These are phyloP conservation scores for Trichoderma koningiopsis DNA, from an alignment of 2,329 filamentous ascomycete species.

Conservation along the genomic window DNA sequence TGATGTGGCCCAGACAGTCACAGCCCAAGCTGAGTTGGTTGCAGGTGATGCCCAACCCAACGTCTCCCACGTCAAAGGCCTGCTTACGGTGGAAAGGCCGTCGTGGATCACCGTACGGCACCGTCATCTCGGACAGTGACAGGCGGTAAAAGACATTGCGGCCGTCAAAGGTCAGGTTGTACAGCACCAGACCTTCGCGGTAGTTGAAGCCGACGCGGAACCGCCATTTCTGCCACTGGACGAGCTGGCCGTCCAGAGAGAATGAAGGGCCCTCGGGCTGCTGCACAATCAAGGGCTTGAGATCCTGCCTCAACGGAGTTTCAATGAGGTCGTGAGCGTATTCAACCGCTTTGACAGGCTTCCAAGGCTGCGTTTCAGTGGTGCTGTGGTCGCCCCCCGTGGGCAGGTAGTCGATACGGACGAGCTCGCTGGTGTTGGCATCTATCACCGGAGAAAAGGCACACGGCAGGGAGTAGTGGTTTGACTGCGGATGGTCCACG, in stretches of 20 bases:
- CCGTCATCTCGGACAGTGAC: conserved; percentile 69
- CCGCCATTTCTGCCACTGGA: conserved; percentile 68
- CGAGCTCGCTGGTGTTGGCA: conserved; percentile 52
- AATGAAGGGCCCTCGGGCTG: conserved; percentile 72
- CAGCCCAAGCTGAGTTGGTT: conserved; percentile 71
- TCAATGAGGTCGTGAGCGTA: conserved; percentile 56
- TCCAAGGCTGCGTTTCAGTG: conserved; percentile 38
- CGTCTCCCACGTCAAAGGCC: conserved; percentile 73
- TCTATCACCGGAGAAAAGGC: conserved; percentile 63
- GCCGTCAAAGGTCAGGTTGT: conserved; percentile 68
- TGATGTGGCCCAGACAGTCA: conserved; percentile 69
- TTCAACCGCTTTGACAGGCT: conserved; percentile 53
- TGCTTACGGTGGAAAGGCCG: conserved; percentile 68
- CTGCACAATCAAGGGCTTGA: conserved; percentile 71
- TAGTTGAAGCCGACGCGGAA: conserved; percentile 71
- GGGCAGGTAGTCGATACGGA: conserved; percentile 61
- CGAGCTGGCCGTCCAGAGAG: conserved; percentile 50
- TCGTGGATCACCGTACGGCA: conserved; percentile 68
- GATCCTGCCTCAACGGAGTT: conserved; percentile 49
- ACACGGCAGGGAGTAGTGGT: conserved; percentile 65
- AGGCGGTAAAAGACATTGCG: conserved; percentile 69
- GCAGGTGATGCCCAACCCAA: conserved; percentile 64
- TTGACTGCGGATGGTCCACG: conserved; percentile 55
- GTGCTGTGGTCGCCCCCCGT: conserved; percentile 53
- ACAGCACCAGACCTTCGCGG: conserved; percentile 69